phyloP scores from a whole-genome alignment of 2,329 filamentous ascomycete species.

The Calonectria henricotiae region DNA sequence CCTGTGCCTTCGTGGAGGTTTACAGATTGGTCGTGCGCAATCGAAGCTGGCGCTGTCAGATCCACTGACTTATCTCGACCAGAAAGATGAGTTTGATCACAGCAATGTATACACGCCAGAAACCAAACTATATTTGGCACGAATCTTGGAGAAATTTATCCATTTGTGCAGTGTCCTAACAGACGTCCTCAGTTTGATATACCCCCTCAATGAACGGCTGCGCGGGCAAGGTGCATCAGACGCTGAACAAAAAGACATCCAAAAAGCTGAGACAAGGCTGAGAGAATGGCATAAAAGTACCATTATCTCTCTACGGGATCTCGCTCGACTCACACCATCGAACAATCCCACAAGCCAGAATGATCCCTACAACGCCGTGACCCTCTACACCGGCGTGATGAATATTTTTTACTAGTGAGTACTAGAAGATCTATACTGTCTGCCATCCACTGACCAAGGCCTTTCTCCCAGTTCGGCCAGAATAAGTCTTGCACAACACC shows the following conservation, averaged over 20 bases:
- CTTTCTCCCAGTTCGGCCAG: not conserved
- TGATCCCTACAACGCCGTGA: constrained; percentile 22
- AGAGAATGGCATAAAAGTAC: not conserved
- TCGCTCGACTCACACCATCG: not conserved
- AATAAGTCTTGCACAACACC: not conserved
- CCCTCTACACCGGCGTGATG: constrained; percentile 36
- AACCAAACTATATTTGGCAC: constrained; percentile 8
- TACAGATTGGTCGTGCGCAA: constrained; percentile 12
- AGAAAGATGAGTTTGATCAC: constrained; percentile 9
- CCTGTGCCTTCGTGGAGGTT: constrained; percentile 9
- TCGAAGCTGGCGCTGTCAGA: constrained; percentile 7
- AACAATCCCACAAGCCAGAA: not conserved
- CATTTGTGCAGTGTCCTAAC: constrained; percentile 6
- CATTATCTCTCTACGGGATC: not conserved
- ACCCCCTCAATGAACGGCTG: constrained; percentile 26
- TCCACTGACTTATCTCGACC: not conserved
- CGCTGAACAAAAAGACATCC: not conserved
- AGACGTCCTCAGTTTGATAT: constrained; percentile 18
- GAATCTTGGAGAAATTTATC: constrained; percentile 22
- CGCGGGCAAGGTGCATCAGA: not conserved
- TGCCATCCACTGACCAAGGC: not conserved
- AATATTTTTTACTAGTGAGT: constrained; percentile 43
- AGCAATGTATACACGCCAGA: constrained; percentile 19
- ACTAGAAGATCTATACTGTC: rapidly evolving
- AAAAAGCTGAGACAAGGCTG: not conserved